Percentiles rank a stretch among this genome's conserved stretches.
Conservation (phyloP, 805 yeast species). For the Suhomyces kilbournensis region DNA sequence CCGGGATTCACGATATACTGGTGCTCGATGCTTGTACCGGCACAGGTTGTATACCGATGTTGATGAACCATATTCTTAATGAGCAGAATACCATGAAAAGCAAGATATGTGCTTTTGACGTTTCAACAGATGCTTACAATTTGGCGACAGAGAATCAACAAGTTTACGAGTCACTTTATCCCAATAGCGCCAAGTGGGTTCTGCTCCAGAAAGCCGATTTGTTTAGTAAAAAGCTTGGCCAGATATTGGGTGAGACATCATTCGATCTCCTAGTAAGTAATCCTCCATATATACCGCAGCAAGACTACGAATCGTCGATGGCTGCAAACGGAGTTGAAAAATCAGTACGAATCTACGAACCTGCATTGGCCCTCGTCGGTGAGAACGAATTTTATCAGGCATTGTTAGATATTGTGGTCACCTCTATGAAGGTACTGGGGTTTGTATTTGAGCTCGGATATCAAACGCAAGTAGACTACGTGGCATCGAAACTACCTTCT, state of each 20-base stretch:
- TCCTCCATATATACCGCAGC: conserved; percentile 78
- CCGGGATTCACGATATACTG: conserved; percentile 13
- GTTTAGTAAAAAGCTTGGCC: conserved; percentile 6
- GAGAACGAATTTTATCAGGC: conserved; percentile 66
- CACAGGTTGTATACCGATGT: conserved; percentile 78
- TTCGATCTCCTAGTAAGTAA: conserved; percentile 70
- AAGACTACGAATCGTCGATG: conserved; percentile 38
- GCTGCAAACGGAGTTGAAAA: conserved; percentile 44
- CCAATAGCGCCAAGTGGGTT: conserved; percentile 4
- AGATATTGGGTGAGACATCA: conserved; percentile 2
- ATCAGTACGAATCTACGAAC: conserved; percentile 75
- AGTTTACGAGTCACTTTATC: conserved; percentile 3
- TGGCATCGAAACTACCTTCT: conserved; percentile 19
- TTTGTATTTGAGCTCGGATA: conserved; percentile 81
- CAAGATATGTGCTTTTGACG: conserved; percentile 51
- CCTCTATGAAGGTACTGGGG: conserved; percentile 29
- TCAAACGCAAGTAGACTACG: conserved; percentile 49
- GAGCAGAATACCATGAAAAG: conserved; percentile 6
- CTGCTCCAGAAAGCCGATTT: conserved; percentile 14
- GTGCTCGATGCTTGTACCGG: conserved; percentile 82
- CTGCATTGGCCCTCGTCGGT: conserved; percentile 76
- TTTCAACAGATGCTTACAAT: conserved; percentile 49
- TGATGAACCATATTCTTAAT: conserved; percentile 30
- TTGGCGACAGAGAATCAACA: conserved; percentile 48
- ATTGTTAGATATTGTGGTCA: conserved; percentile 46